Evolutionary conservation across 2,329 filamentous ascomycete genomes (phyloP), one percentile per base, ranked within the genome.

Genomic region (Cercospora sesami): DNA sequence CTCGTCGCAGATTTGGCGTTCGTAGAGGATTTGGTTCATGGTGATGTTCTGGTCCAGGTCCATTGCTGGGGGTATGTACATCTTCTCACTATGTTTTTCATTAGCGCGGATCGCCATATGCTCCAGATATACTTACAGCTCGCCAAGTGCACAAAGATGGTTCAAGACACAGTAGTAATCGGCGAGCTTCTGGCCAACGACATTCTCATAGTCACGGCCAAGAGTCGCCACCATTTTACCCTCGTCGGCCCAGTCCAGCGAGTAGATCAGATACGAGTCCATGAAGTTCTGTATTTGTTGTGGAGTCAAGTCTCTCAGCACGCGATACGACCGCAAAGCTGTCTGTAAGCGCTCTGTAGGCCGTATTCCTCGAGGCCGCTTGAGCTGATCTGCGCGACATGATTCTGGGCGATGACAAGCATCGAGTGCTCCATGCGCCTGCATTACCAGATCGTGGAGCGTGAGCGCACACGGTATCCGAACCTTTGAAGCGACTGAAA

Each of bases 161-260:
- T 76, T 76, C 5, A 76, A 70, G 3, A 76, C 75, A 23, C 69
- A 63, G 62, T 76, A 76, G 69, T 76, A 76, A 48, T 75, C 72
- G 14, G 70, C 64, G 5, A 76, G 64, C 58, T 74, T 75, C 60
- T 71, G 64, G 26, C 75, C 75, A 30, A 76, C 74, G 62, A 67
- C 67, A 42, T 74, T 58, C 59, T 74, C 72, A 53, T 75, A 76
- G 60, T 75, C 64, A 5, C 68, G 69, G 3, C 75, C 75, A 28
- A 76, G 68, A 6, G 70, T 68, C 16, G 73, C 71, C 30, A 74
- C 65, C 75, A 76, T 76, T 21, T 57, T 61, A 45, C 72, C 69
- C 63, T 76, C 75, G 39, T 76, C 69, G 1, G 65, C 69, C 75
- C 75, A 76, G 62, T 76, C 75, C 16, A 76, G 68, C 55, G 73